phyloP scores from a whole-genome alignment of 352 stramenopile species.

The Phytophthora palmivora region DNA sequence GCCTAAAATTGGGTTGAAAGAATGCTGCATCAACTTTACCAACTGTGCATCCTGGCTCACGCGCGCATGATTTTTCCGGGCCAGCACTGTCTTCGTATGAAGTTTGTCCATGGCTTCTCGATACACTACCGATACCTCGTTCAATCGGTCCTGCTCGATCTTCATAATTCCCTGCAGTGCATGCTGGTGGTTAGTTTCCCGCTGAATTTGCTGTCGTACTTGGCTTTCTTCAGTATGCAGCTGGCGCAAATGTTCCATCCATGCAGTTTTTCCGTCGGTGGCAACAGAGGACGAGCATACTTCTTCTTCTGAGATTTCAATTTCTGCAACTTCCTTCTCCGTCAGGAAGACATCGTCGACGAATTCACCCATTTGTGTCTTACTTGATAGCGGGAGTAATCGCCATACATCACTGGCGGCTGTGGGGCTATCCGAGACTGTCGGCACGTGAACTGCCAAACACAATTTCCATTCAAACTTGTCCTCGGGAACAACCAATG shows the following conservation, averaged over 20 bases:
- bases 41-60: conserved; percentile 69
- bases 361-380: conserved; percentile 58
- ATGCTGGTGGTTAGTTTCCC: conserved; percentile 60
- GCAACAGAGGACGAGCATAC: conserved; percentile 51
- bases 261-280: conserved; percentile 36
- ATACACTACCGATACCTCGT: conserved; percentile 63
- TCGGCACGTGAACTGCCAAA: conserved; percentile 43
- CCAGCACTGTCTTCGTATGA: conserved; percentile 46
- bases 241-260: conserved; percentile 59
- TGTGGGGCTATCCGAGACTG: conserved; percentile 9
- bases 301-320: conserved; percentile 73
- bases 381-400: conserved; percentile 58
- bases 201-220: conserved; percentile 61
- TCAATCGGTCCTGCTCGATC: conserved; percentile 75
- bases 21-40: conserved; percentile 73
- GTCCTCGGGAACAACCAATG: conserved; percentile 25
- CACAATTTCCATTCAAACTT: conserved; percentile 59
- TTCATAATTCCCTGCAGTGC: conserved; percentile 75
- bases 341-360: conserved; percentile 61
- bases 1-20: conserved; percentile 71
- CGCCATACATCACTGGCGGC: conserved; percentile 50
- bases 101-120: conserved; percentile 62
- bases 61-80: conserved; percentile 62
- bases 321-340: conserved; percentile 61
- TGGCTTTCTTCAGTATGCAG: conserved; percentile 63